These are phyloP conservation scores for Chytriomyces sp. DNA, from an alignment of 192 early-diverging fungal species.

Conservation along the genomic window DNA sequence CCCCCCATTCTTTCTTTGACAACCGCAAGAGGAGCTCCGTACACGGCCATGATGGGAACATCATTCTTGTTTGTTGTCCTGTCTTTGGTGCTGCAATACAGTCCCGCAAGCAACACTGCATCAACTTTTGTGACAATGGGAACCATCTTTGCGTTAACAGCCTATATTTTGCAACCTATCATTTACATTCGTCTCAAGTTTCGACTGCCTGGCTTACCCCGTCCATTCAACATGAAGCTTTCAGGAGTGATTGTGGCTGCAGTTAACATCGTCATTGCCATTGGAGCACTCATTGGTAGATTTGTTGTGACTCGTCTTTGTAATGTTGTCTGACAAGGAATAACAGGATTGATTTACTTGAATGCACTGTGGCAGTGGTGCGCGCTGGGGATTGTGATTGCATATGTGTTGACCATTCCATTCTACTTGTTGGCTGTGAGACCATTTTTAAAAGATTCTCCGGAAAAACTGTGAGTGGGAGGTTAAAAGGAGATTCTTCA, in stretches of 20 bases:
- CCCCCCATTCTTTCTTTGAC: constrained; percentile 13
- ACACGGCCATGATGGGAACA: constrained; percentile 1
- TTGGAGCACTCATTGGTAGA: neutral
- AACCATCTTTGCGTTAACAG: constrained; percentile 12
- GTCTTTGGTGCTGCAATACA: neutral
- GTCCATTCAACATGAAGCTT: constrained; percentile 7
- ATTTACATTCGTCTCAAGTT: constrained; percentile 7
- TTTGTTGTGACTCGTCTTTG: neutral
- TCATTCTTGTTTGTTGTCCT: neutral
- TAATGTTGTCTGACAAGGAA: neutral
- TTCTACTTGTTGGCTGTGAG: constrained; percentile 6
- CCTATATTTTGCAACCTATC: constrained; percentile 21
- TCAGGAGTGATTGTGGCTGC: neutral
- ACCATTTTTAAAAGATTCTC: neutral
- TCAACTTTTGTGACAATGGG: constrained; percentile 10
- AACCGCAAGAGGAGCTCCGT: constrained; percentile 15
- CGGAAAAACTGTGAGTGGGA: constrained; percentile 18
- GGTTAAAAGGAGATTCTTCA: neutral
- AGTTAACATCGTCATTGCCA: neutral
- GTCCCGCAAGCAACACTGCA: neutral
- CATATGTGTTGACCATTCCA: neutral
- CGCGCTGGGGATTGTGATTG: neutral
- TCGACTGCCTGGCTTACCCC: neutral
- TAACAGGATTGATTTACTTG: neutral
- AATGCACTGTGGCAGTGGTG: neutral